These are phyloP conservation scores for Botryotinia convoluta DNA, from an alignment of 2,329 filamentous ascomycete species.

Conservation along the genomic window DNA sequence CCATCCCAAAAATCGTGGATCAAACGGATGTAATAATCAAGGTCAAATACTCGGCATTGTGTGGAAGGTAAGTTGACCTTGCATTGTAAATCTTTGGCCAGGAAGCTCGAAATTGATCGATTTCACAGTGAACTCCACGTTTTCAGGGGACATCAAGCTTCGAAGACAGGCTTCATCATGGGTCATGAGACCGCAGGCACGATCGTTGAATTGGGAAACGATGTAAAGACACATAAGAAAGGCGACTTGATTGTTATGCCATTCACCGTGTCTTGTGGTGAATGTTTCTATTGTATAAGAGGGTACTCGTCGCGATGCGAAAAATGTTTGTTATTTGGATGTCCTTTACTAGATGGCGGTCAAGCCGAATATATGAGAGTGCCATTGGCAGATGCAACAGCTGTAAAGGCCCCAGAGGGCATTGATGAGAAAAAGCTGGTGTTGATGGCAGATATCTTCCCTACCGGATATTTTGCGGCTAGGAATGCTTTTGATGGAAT, in stretches of 20 bases:
- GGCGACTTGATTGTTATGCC: conserved; percentile 80
- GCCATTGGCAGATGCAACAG: conserved; percentile 76
- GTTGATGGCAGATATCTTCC: conserved; percentile 92
- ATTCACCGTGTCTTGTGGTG: conserved; percentile 71
- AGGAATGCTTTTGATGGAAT: conserved; percentile 68
- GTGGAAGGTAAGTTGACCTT: conserved; percentile 67
- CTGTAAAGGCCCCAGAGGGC: conserved; percentile 68
- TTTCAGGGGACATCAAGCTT: conserved; percentile 75
- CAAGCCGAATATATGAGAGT: conserved; percentile 83
- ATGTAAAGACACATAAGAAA: conserved; percentile 64
- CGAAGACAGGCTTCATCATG: conserved; percentile 58
- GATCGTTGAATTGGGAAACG: conserved; percentile 64
- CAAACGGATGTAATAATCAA: conserved; percentile 77
- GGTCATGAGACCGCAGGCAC: conserved; percentile 85
- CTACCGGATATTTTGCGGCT: conserved; percentile 80
- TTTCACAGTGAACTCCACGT: conserved; percentile 74
- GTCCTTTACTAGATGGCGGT: conserved; percentile 65
- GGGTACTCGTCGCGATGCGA: conserved; percentile 77
- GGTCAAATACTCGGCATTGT: conserved; percentile 78
- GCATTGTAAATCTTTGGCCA: not conserved
- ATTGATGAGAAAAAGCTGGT: conserved; percentile 75
- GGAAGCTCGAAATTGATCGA: not conserved
- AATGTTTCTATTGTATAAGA: conserved; percentile 84
- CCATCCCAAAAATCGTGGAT: conserved; percentile 70
- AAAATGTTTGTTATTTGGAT: conserved; percentile 69